A percentile compares a stretch with the other conserved stretches of the same genome.
phyloP scores from a whole-genome alignment of 2,329 filamentous ascomycete genomes.

The Diplodia corticola region DNA sequence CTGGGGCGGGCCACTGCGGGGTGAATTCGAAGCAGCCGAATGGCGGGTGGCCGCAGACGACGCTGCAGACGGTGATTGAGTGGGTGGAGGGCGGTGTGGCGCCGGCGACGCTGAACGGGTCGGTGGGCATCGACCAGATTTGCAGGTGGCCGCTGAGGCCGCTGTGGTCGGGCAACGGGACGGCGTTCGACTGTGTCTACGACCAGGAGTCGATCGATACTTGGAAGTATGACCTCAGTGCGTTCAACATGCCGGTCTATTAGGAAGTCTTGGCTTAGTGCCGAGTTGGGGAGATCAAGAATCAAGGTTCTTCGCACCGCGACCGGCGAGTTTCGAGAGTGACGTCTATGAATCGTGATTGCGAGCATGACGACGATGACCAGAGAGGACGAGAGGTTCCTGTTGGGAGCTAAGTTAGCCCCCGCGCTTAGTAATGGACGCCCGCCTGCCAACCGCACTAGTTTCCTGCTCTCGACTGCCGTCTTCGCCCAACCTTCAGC shows the following conservation, averaged over 20 bases:
- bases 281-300: too few species aligned
- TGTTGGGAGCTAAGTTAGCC: too few species aligned
- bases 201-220: constrained; percentile 32
- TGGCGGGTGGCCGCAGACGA: constrained; percentile 23
- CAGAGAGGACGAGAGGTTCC: too few species aligned
- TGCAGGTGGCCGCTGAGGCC: constrained; percentile 45
- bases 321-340: too few species aligned
- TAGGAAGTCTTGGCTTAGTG: background rate
- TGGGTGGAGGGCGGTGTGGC: constrained; percentile 28
- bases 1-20: constrained; percentile 55
- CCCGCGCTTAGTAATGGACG: too few species aligned
- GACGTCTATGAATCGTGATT: too few species aligned
- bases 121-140: constrained; percentile 36
- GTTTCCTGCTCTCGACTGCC: too few species aligned
- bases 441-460: too few species aligned
- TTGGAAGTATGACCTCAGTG: constrained; percentile 29
- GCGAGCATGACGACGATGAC: too few species aligned
- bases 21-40: constrained; percentile 23
- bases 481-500: too few species aligned
- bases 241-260: constrained; percentile 7
- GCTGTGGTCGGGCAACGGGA: constrained; percentile 31
- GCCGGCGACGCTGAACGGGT: constrained; percentile 42
- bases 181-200: constrained; percentile 31
- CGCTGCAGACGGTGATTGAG: constrained; percentile 21
- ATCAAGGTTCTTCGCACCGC: too few species aligned